Percentiles rank a stretch among this genome's conserved stretches.
Conservation (phyloP, 2,329 filamentous ascomycete species). For the Coleophoma cylindrospora region DNA sequence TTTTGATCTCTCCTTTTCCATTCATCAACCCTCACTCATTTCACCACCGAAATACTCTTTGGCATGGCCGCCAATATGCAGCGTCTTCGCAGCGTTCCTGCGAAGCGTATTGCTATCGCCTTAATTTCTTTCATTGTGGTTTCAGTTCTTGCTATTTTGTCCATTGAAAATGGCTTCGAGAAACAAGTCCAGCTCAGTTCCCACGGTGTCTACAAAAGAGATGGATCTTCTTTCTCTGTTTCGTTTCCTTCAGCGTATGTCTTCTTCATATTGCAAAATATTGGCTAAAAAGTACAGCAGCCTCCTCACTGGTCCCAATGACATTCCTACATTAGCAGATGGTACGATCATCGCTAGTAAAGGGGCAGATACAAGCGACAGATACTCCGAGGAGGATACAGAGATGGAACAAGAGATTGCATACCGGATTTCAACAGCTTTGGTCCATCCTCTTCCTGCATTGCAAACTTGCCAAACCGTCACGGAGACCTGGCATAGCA, state of each 20-base stretch:
- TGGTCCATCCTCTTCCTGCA: no score
- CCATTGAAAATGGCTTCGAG: slow-evolving; percentile 18
- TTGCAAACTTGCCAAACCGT: slow-evolving; percentile 2
- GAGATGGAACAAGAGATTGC: no score
- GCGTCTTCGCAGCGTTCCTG: no score
- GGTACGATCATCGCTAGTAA: background rate
- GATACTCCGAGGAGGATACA: no score
- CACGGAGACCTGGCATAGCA: slow-evolving; percentile 20
- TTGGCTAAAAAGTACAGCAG: no score
- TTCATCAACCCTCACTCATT: background rate
- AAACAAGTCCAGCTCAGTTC: slow-evolving; percentile 2
- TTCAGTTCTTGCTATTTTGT: slow-evolving; percentile 17
- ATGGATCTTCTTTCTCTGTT: slow-evolving; percentile 10
- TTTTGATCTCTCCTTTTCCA: slow-evolving; percentile 1
- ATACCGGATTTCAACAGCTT: no score
- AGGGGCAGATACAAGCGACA: no score
- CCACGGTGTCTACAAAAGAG: slow-evolving; percentile 4
- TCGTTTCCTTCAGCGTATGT: slow-evolving; percentile 13
- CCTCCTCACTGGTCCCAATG: no score
- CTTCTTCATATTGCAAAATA: background rate
- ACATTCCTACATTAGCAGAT: background rate
- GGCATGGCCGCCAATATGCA: no score
- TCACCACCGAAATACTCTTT: background rate
- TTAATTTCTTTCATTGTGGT: slow-evolving; percentile 14
- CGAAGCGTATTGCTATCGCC: no score